Evolutionary conservation across 2,329 filamentous ascomycete genomes (phyloP), one percentile per base, ranked within the genome.

Genomic region (Penicillium psychrosexuale): DNA sequence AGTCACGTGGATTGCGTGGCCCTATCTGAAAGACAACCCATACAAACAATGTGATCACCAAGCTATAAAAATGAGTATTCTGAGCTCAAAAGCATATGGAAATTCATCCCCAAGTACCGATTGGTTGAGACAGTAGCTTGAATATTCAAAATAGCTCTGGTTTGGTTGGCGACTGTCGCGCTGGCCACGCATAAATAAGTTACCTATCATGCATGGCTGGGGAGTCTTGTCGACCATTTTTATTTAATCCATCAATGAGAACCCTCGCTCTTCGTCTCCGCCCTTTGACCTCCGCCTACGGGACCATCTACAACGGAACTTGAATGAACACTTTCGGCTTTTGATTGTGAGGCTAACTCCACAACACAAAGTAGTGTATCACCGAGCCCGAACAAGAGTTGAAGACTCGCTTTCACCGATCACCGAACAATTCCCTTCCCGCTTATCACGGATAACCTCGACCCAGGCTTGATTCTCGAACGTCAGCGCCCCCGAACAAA

Each of bases 301-400:
- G 8, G 17, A 34, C 8, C 5, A 37, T 13, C 11, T 24, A 47
- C 22, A 28, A 27, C 1, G 11, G 6, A 47, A 36, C 13, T 27
- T 5, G 5, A 13, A 27, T 15, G 19, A 37, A 19, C 22, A 47
- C 22, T 47, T 27, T 17, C 19, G n/a, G 22, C 27, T 46, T 45
- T 51, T 28, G 30, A 51, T 51, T 51, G 39, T 46, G 39, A 51
- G 48, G 48, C 39, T 51, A 46, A 46, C 15, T 17, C 11, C 48
- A 45, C 48, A 37, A n/a, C 13, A 36, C 22, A 51, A 51, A 28
- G 39, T 27, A 46, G 31, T 37, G 48, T 46, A 51, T 34, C 40
- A 37, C 40, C 48, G 19, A 50, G 22, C 22, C 19, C 28, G 19
- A 45, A 45, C 19, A 22, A 22, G 19, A 13, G 5, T n/a, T n/a